Evolutionary conservation across 257 asterid genomes (phyloP).

Genomic region (Paulownia fortunei): DNA sequence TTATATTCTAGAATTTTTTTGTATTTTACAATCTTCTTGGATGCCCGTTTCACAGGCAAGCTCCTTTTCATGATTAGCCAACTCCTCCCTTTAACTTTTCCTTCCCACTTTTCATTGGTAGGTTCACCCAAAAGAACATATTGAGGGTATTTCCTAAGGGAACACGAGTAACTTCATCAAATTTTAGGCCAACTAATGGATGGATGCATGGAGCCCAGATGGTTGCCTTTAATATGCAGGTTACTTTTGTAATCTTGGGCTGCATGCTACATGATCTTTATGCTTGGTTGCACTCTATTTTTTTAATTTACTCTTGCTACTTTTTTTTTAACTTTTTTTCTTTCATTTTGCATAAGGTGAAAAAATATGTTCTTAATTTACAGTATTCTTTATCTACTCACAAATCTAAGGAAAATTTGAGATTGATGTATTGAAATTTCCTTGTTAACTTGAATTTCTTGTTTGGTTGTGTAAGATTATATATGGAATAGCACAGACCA

Average conservation of each 20-base stretch:
- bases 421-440: neutral
- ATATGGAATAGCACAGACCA: too few relatives aligned
- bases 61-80: neutral
- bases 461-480: too few relatives aligned
- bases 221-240: conserved; percentile 99
- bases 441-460: too few relatives aligned
- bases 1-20: conserved; percentile 32
- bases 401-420: too few relatives aligned
- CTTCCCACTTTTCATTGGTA: conserved; percentile 26
- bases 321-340: neutral
- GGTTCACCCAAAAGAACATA: conserved; percentile 84
- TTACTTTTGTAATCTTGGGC: conserved; percentile 11
- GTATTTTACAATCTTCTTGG: neutral
- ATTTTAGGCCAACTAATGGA: conserved; percentile 69
- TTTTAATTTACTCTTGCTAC: neutral
- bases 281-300: neutral
- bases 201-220: conserved; percentile 99
- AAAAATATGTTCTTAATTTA: neutral
- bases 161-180: conserved; percentile 85
- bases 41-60: neutral
- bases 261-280: neutral
- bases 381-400: too few relatives aligned
- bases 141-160: conserved; percentile 88
- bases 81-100: neutral
- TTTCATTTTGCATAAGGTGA: neutral